Base-by-base conservation (phyloP, 768 basidiomycete species). In the Tricholoma bakamatsutake region DNA sequence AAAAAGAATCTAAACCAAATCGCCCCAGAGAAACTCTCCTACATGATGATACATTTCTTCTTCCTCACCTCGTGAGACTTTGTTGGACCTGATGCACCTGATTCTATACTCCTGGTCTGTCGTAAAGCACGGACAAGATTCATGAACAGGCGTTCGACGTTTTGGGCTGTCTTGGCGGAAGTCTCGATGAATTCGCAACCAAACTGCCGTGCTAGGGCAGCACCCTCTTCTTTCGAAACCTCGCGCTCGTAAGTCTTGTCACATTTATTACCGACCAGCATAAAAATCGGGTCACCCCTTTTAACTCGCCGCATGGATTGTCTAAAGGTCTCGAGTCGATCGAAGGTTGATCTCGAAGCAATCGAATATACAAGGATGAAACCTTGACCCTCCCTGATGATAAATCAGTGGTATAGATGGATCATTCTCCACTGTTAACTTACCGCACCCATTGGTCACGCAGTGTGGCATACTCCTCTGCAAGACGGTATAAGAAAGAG, bases 371-470 rank as follows among this genome's bases (percentile, higher is more conserved):
- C 94, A 47, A 98, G 82, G 62, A 98, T 88, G 71, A 98, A 96
- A n/a, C 93, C 94, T 76, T 96, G 93, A 59, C 95, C 95, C 72
- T 98, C 94, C 28, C 94, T 96, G 66, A 21, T 53, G 48, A 27
- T 54, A 24, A 51, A 46, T 45, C 13, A 51, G 55, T 33, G 59
- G 15, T 28, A 50, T 48, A 45, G n/a, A 51, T 37, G 59, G 34
- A 46, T 52, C 56, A 43, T 28, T 52, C 40, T 50, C 46, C 60
- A 57, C 49, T 52, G 45, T 54, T 49, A 54, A 79, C 87, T 71
- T 58, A 96, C 94, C 94, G 85, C 64, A 97, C 93, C 94, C 94
- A 98, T 72, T 98, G 95, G 77, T 97, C 93, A 62, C 94, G 87
- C 61, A 98, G 79, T 50, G 95, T 94, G 50, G 93, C 93, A 64